Percentiles rank a stretch among this genome's conserved stretches.
phyloP scores from a whole-genome alignment of 768 basidiomycete genomes.

The Rhodocollybia butyracea region DNA sequence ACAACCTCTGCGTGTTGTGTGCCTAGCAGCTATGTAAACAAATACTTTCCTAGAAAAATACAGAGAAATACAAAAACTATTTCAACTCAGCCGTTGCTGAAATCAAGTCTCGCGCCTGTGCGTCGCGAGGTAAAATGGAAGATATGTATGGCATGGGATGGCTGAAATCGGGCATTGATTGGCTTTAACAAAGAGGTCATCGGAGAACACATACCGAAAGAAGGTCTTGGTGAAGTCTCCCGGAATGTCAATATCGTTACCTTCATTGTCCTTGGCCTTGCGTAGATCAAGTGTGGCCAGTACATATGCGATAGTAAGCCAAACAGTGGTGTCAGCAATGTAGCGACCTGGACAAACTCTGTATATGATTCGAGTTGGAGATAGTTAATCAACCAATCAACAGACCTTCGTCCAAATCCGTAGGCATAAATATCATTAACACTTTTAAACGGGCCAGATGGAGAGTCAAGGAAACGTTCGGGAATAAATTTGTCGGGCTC shows the following conservation, averaged over 20 bases:
- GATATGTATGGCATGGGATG: not conserved
- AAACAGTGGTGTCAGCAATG: constrained; percentile 1
- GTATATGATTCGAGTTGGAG: not conserved
- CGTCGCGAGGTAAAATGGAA: not conserved
- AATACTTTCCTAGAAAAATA: no score
- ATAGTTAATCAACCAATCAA: not conserved
- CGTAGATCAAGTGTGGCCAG: not conserved
- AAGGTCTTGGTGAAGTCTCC: not conserved
- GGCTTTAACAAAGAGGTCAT: not conserved
- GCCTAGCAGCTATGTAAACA: no score
- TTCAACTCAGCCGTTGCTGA: not conserved
- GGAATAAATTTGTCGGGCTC: constrained; percentile 2
- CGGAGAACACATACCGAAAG: not conserved
- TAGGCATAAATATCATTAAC: constrained; percentile 4
- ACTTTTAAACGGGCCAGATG: not conserved
- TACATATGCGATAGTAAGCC: not conserved
- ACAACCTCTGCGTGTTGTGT: no score
- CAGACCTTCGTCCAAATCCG: constrained; percentile 14
- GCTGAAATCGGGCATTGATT: not conserved
- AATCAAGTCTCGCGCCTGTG: not conserved
- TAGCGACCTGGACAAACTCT: constrained; percentile 5
- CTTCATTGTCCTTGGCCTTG: constrained; percentile 3
- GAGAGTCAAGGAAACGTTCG: not conserved
- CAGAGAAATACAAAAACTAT: no score
- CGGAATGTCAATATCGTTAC: not conserved